These are phyloP conservation scores for Penicillium rolfsii DNA, from an alignment of 2,329 filamentous ascomycete species.

Conservation along the genomic window DNA sequence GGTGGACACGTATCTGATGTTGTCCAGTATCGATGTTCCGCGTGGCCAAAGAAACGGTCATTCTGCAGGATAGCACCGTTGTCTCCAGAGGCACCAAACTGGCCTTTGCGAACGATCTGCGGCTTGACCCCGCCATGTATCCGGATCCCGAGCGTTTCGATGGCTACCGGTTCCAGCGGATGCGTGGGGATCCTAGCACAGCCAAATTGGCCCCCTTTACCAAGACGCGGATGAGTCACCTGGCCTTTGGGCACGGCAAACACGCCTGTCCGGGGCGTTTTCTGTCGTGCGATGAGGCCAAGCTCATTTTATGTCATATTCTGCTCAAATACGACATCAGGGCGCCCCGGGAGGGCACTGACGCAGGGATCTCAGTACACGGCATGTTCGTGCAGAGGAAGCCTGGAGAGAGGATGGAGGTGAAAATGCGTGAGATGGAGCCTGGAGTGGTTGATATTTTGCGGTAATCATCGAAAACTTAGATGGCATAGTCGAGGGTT, in stretches of 20 bases:
- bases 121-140: neutral
- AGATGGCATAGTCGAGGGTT: neutral
- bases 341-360: neutral
- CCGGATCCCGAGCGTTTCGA: neutral
- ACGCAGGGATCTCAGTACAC: neutral
- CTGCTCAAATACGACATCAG: neutral
- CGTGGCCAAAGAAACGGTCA: neutral
- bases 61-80: neutral
- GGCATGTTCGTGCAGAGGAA: conserved; percentile 8
- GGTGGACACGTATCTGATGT: neutral
- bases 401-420: conserved; percentile 6
- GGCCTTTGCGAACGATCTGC: neutral
- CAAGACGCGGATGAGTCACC: neutral
- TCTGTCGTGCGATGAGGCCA: neutral
- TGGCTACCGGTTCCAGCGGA: neutral
- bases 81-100: neutral
- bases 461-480: neutral
- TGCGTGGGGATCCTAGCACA: neutral
- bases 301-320: neutral
- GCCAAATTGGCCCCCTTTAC: neutral
- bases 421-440: conserved; percentile 6
- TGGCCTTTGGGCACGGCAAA: conserved; percentile 1
- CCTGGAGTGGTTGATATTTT: neutral
- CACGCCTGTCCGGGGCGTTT: neutral
- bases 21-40: neutral